These are phyloP conservation scores for Mortierella sp. DNA, from an alignment of 371 early-diverging fungal genomes.

Conservation along the genomic window DNA sequence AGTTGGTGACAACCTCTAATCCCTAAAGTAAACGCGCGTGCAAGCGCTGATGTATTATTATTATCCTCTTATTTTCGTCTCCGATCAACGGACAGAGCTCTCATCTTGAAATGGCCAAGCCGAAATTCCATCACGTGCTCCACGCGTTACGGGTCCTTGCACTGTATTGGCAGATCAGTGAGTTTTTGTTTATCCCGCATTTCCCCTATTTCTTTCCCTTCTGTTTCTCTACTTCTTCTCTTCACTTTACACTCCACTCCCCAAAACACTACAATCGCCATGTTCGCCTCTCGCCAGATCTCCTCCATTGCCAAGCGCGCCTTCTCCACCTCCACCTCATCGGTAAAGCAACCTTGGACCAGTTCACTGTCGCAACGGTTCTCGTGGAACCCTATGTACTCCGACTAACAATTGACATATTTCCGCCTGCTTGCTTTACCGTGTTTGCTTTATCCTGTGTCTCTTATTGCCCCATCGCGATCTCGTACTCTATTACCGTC, in stretches of 20 bases:
- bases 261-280: slow-evolving; percentile 7
- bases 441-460: background rate
- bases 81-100: background rate
- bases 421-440: background rate
- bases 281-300: slow-evolving; percentile 56
- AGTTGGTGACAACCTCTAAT: background rate
- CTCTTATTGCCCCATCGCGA: background rate
- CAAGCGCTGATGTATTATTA: background rate
- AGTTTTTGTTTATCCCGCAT: slow-evolving; percentile 9
- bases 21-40: slow-evolving; percentile 6
- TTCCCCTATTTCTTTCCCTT: slow-evolving; percentile 4
- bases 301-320: slow-evolving; percentile 72
- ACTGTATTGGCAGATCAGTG: background rate
- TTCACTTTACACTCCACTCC: slow-evolving; percentile 11
- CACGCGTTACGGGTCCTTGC: background rate
- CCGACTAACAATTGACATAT: background rate
- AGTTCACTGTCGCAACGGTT: background rate
- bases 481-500: background rate
- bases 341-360: slow-evolving; percentile 35
- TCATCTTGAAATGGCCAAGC: background rate
- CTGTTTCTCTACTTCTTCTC: slow-evolving; percentile 6
- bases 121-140: background rate
- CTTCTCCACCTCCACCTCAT: slow-evolving; percentile 70
- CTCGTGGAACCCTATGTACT: background rate
- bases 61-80: background rate